These are phyloP conservation scores for Candida pseudoviswanathii DNA, from an alignment of 1,139 yeast species.

Conservation along the genomic window DNA sequence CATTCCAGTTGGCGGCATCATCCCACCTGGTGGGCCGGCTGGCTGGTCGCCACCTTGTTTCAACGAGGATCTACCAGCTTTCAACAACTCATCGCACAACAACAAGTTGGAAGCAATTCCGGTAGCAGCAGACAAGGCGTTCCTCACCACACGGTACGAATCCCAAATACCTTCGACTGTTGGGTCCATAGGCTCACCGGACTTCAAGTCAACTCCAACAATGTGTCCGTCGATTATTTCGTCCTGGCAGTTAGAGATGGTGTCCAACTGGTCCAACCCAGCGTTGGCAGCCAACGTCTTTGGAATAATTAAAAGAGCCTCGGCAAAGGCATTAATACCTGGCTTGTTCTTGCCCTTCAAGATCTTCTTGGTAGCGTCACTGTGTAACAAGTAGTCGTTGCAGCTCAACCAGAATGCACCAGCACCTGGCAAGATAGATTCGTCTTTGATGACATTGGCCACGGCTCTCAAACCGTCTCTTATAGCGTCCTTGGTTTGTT, in stretches of 20 bases:
- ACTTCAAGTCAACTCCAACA: constrained; percentile 86
- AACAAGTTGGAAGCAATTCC: constrained; percentile 93
- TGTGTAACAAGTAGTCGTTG: constrained; percentile 61
- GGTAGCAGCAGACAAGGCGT: constrained; percentile 88
- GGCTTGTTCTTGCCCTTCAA: constrained; percentile 88
- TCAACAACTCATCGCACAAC: constrained; percentile 91
- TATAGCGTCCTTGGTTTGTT: constrained; percentile 94
- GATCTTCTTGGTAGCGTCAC: constrained; percentile 45
- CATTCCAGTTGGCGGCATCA: constrained; percentile 13
- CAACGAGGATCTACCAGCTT: constrained; percentile 92
- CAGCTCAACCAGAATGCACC: constrained; percentile 94
- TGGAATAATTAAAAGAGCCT: constrained; percentile 87
- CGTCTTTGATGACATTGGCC: constrained; percentile 85
- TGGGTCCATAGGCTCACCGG: constrained; percentile 98
- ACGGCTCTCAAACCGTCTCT: constrained; percentile 97
- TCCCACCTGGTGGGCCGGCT: constrained; percentile 19
- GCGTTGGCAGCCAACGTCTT: constrained; percentile 92
- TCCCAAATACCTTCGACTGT: constrained; percentile 96
- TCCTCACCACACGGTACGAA: constrained; percentile 88
- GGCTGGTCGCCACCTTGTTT: constrained; percentile 51
- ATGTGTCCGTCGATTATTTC: constrained; percentile 79
- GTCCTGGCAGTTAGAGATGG: constrained; percentile 87
- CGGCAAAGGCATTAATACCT: constrained; percentile 92
- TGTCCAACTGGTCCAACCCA: constrained; percentile 90
- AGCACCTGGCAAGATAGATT: constrained; percentile 90